Base-by-base conservation (phyloP, 148 eudicot genomes). In the Talinum fruticosum region DNA sequence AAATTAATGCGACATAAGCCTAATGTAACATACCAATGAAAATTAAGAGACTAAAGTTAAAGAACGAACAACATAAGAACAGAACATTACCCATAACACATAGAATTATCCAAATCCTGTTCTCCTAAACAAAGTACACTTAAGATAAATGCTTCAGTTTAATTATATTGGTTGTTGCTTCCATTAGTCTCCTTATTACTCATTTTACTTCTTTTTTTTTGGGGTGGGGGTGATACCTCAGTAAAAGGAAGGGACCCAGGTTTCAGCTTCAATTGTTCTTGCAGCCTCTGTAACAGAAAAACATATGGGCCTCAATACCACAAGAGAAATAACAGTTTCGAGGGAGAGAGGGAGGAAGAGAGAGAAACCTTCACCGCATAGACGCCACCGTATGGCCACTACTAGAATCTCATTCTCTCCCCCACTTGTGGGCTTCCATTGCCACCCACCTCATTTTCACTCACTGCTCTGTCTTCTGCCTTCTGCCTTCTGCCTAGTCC, bases 161-260 rank as follows among this genome's bases (percentile, higher is more conserved):
- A 41, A 41, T 41, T 41, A 6, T 41, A 12, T 41, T 41, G 14
- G 47, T 41, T 41, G 47, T 41, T 41, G 47, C 47, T 41, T 41
- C 13, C 47, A 10, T 14, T 41, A 41, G 10, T 41, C 47, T 8
- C 8, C 12, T 41, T 41, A n/a, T n/a, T n/a, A n/a, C n/a, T 41
- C 12, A 41, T 41, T 10, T 41, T 6, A 41, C n/a, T n/a, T n/a
- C n/a, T n/a, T n/a, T 41, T 41, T 41, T 41, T 41, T 8, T 7
- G 3, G 29, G 64, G 21, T 5, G 18, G 32, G 2, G 0, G 28
- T 30, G 14, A 47, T 85, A 96, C 99, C 99, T 96, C 95, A 30
- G 90, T 89, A 78, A 96, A 96, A 14, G 94, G 97, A 76, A 89
- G 99, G 80, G 97, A 87, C 29, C 88, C 94, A 24, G 97, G 97